Evolutionary conservation across 306 rosid genomes (phyloP), one percentile per base, ranked within the genome.

Genomic region (Vigna trinervia): DNA sequence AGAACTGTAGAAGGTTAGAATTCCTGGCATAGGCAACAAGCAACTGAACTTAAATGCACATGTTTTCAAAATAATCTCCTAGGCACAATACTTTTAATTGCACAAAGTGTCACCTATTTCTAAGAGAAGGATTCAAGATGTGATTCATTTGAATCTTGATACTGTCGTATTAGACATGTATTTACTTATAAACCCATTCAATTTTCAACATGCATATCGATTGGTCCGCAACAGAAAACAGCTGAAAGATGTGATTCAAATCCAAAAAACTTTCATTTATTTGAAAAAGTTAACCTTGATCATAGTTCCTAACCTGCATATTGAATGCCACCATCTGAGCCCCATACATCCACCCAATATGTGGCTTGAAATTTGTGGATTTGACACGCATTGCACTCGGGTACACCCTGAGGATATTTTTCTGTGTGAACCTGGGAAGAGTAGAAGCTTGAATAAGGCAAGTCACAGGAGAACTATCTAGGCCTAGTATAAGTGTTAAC

Each of bases 311-410:
- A 74, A 95, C 99, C 99, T 95, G 99, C 97, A 95, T 95, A 83
- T 95, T 95, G 78, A 92, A 90, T 50, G 99, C 99, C 57, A 95
- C 96, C 99, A 95, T 90, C 64, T 95, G 99, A 86, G 88, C 99
- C 48, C 99, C 99, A 52, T 90, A 92, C 77, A 88, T 89, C 99
- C 99, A 95, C 75, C 96, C 97, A 62, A 89, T 70, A 78, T 85
- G 88, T 12, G 99, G 99, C 84, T 90, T 80, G 86, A 87, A 95
- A 88, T 95, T 95, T 19, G 97, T 32, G 65, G 97, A 95, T 52
- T 85, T 85, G 47, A 95, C 88, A 6, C 99, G 90, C 4, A 88
- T 84, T 32, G 88, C 97, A 59, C 85, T 92, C 0, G 99, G 99
- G 70, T 95, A 95, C 12, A 95, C 82, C 85, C 99, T 86, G 20